phyloP scores from a whole-genome alignment of 495 filamentous ascomycete species.

The Schizothecium vesticola region DNA sequence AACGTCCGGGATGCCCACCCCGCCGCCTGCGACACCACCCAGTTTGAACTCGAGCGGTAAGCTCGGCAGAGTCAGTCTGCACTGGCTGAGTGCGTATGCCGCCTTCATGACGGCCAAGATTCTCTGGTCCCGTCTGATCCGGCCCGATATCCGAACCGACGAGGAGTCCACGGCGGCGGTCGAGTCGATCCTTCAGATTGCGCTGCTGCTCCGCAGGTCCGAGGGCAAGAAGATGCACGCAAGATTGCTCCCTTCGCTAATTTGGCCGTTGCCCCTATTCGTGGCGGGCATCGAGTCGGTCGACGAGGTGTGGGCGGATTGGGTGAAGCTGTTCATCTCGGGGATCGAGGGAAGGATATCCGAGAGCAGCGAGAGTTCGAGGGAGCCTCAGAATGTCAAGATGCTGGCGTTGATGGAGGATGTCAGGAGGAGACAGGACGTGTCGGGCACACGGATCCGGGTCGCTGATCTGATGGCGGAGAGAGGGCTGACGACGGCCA shows the following conservation, averaged over 20 bases:
- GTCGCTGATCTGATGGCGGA: constrained; percentile 11
- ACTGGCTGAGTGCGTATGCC: constrained; percentile 21
- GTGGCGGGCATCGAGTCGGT: constrained; percentile 26
- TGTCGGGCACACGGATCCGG: constrained; percentile 6
- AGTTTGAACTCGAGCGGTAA: not conserved
- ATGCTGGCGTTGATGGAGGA: constrained; percentile 16
- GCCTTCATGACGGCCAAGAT: constrained; percentile 18
- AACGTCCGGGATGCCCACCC: not conserved
- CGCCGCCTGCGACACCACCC: constrained; percentile 1
- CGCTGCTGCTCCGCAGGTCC: constrained; percentile 13
- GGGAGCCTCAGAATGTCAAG: not conserved
- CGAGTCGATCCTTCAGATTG: constrained; percentile 18
- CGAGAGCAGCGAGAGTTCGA: not conserved
- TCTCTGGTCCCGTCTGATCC: constrained; percentile 17
- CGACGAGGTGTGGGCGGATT: constrained; percentile 29
- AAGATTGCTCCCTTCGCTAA: constrained; percentile 6
- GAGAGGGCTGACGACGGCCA: not conserved
- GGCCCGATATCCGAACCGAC: constrained; percentile 15
- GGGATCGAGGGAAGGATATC: not conserved
- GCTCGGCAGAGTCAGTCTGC: constrained; percentile 7
- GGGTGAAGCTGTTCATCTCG: constrained; percentile 21
- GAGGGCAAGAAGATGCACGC: constrained; percentile 3
- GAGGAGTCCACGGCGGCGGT: constrained; percentile 12
- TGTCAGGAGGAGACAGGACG: constrained; percentile 18
- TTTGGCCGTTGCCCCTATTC: constrained; percentile 29